Conservation (phyloP, 192 early-diverging fungal genomes). For the Coemansia reversa region DNA sequence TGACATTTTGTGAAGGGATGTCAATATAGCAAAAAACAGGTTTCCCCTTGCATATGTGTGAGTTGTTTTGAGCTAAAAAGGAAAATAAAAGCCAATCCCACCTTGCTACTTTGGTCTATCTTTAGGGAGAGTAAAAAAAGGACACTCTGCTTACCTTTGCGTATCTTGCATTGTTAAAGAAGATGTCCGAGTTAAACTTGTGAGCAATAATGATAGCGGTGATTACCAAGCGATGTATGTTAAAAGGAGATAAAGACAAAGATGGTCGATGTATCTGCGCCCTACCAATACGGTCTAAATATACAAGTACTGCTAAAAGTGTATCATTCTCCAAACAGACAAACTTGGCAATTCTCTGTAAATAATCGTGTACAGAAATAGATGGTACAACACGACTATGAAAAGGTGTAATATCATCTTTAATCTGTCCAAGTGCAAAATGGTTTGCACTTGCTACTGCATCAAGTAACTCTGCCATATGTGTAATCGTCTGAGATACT, state of each 20-base stretch:
- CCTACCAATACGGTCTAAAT: slow-evolving; percentile 65
- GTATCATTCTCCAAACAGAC: slow-evolving; percentile 68
- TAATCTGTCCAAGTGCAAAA: slow-evolving; percentile 13
- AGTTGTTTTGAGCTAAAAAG: background rate
- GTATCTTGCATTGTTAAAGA: slow-evolving; percentile 72
- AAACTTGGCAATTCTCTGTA: slow-evolving; percentile 67
- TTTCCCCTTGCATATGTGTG: background rate
- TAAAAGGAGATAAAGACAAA: slow-evolving; percentile 63
- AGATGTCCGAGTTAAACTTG: slow-evolving; percentile 75
- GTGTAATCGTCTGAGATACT: slow-evolving; percentile 30
- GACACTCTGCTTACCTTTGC: slow-evolving; percentile 44
- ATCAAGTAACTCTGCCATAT: slow-evolving; percentile 40
- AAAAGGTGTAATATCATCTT: slow-evolving; percentile 60
- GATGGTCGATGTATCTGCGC: slow-evolving; percentile 48
- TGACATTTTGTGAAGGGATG: background rate
- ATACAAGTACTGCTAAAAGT: slow-evolving; percentile 68
- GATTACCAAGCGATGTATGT: slow-evolving; percentile 69
- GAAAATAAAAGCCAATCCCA: background rate
- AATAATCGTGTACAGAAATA: slow-evolving; percentile 65
- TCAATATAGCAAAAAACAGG: background rate
- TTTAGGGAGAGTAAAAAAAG: background rate
- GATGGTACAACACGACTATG: slow-evolving; percentile 67
- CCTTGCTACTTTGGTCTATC: background rate
- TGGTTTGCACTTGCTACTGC: slow-evolving; percentile 29
- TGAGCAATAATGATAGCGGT: slow-evolving; percentile 69